Conservation (phyloP, 2,329 filamentous ascomycete species). For the Colletotrichum camelliae region DNA sequence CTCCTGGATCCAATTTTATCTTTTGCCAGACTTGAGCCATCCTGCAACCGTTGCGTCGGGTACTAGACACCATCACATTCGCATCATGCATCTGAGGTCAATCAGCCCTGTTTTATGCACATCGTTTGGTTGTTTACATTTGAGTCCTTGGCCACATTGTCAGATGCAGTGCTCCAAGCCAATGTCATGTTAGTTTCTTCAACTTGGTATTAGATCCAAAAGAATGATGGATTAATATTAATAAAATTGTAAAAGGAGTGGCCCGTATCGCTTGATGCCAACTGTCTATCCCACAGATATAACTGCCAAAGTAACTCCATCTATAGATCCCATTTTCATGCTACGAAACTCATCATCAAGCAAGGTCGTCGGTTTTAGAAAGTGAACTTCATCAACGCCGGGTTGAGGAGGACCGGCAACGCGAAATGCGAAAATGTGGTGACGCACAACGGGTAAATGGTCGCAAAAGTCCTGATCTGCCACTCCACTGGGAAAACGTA, state of each 20-base stretch:
- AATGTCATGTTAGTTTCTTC: not conserved
- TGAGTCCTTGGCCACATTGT: not conserved
- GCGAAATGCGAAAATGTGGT: conserved; percentile 61
- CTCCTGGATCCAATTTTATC: not conserved
- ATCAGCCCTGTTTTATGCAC: not conserved
- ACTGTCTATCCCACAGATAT: not conserved
- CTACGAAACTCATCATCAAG: not conserved
- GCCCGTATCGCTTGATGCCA: not conserved
- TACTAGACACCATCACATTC: not conserved
- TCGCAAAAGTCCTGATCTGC: conserved; percentile 62
- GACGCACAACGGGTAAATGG: conserved; percentile 62
- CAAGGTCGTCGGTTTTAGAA: conserved; percentile 43
- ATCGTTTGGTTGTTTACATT: not conserved
- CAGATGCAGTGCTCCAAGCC: not conserved
- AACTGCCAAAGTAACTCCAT: not conserved
- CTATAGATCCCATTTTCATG: not conserved
- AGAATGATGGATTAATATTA: not conserved
- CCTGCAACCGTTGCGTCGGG: not conserved
- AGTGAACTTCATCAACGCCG: conserved; percentile 67
- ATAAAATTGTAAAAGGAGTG: not conserved
- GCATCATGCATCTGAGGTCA: not conserved
- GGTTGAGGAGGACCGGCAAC: conserved; percentile 65
- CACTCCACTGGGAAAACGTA: conserved; percentile 55
- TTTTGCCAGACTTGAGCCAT: not conserved
- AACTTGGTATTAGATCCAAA: not conserved